phyloP scores from a whole-genome alignment of 805 yeast species.

The Saccharomycopsis javanensis region DNA sequence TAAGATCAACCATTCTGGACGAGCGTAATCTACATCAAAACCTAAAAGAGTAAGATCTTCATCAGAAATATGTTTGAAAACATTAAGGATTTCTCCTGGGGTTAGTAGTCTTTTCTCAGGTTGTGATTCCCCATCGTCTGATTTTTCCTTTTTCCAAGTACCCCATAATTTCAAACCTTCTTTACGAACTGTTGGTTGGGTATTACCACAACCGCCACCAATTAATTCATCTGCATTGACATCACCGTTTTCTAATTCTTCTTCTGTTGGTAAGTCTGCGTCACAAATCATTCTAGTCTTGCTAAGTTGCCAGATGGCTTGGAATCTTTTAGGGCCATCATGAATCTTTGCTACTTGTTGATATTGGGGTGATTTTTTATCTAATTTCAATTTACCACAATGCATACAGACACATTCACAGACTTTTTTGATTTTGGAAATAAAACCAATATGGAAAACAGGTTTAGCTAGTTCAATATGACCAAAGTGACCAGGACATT shows the following conservation, averaged over 20 bases:
- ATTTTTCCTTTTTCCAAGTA: conserved; percentile 90
- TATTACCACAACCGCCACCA: conserved; percentile 97
- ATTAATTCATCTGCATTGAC: conserved; percentile 34
- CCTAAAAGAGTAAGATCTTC: conserved; percentile 80
- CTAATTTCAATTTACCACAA: conserved; percentile 89
- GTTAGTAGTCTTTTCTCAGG: conserved; percentile 85
- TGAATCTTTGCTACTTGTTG: conserved; percentile 81
- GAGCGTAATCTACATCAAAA: conserved; percentile 88
- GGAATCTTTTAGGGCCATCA: conserved; percentile 92
- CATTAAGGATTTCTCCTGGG: conserved; percentile 83
- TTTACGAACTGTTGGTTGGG: conserved; percentile 90
- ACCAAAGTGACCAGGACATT: conserved; percentile 99
- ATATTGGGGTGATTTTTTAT: conserved; percentile 60
- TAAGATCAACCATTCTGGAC: conserved; percentile 97
- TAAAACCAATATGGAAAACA: conserved; percentile 94
- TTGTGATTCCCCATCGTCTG: conserved; percentile 74
- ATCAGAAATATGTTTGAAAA: conserved; percentile 80
- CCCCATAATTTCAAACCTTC: conserved; percentile 96
- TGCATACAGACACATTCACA: conserved; percentile 98
- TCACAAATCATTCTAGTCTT: conserved; percentile 94
- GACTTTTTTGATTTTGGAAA: conserved; percentile 86
- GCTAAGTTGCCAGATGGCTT: conserved; percentile 92
- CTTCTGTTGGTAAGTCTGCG: conserved; percentile 64
- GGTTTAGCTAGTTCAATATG: conserved; percentile 98
- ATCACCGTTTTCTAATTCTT: conserved; percentile 36